These are phyloP conservation scores for Plantago lanceolata DNA, from an alignment of 305 asterid species.

Conservation along the genomic window DNA sequence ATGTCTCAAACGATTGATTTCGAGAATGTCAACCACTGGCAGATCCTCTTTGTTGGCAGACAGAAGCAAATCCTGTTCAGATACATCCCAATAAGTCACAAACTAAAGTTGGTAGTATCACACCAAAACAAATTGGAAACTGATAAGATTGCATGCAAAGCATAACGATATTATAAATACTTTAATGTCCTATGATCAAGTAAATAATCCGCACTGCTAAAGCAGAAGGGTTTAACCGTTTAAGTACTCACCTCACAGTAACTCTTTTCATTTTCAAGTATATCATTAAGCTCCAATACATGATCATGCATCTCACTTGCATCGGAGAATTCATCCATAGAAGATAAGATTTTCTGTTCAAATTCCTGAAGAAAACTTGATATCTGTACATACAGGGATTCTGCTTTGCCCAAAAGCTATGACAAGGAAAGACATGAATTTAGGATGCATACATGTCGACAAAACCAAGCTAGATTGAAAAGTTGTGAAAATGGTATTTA, in stretches of 20 bases:
- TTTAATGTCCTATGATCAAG: slow-evolving; percentile 4
- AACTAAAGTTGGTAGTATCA: neutral
- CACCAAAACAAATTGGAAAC: neutral
- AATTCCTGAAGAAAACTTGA: slow-evolving; percentile 49
- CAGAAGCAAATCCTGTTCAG: slow-evolving; percentile 47
- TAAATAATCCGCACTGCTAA: neutral
- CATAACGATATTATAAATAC: too few relatives aligned
- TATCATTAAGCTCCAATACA: slow-evolving; percentile 47
- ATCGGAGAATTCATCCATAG: slow-evolving; percentile 45
- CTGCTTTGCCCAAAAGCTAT: slow-evolving; percentile 63
- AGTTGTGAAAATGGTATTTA: neutral
- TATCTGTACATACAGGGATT: slow-evolving; percentile 56
- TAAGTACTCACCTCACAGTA: slow-evolving; percentile 52
- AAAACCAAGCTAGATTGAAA: neutral
- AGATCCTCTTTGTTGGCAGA: slow-evolving; percentile 32
- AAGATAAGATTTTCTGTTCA: slow-evolving; percentile 43
- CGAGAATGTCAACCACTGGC: slow-evolving; percentile 57
- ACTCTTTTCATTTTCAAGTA: slow-evolving; percentile 49
- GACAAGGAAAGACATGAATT: slow-evolving; percentile 25
- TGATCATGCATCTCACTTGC: slow-evolving; percentile 45
- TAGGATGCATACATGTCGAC: neutral
- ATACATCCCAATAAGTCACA: slow-evolving; percentile 21
- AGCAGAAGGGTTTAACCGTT: neutral
- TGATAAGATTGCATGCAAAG: too few relatives aligned
- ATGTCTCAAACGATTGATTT: slow-evolving; percentile 68